These are phyloP conservation scores for Xylariaceae sp. DNA, from an alignment of 2,329 filamentous ascomycete genomes.

Conservation along the genomic window DNA sequence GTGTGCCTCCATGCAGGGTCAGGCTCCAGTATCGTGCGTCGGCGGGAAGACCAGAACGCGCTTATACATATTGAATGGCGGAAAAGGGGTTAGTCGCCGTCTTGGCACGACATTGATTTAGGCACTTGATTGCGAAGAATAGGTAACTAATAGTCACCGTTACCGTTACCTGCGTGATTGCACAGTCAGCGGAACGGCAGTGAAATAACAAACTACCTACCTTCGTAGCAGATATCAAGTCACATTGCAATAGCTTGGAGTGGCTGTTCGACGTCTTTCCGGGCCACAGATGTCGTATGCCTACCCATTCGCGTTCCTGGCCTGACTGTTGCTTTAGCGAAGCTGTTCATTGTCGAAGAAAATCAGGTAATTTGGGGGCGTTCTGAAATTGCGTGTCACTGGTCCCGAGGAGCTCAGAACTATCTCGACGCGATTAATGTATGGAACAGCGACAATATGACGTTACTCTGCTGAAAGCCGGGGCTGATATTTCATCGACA, in stretches of 20 bases:
- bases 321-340: background rate
- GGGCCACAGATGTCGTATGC: too few species aligned
- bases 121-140: constrained; percentile 6
- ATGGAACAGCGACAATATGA: background rate
- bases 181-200: too few species aligned
- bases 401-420: background rate
- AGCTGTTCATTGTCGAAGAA: too few species aligned
- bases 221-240: background rate
- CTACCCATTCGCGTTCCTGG: background rate
- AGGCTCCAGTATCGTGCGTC: constrained; percentile 3
- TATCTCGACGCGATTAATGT: background rate
- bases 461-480: background rate
- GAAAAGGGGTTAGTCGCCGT: constrained; percentile 12
- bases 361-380: too few species aligned
- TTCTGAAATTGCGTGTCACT: background rate
- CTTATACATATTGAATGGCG: constrained; percentile 5
- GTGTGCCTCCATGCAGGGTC: constrained; percentile 21
- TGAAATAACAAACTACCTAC: too few species aligned
- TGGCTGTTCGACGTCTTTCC: background rate
- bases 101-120: constrained; percentile 12
- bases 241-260: background rate
- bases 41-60: background rate
- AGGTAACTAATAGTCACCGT: too few species aligned
- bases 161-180: too few species aligned
- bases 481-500: background rate